phyloP scores from a whole-genome alignment of 148 eudicot genomes.

The Cornus controversa region DNA sequence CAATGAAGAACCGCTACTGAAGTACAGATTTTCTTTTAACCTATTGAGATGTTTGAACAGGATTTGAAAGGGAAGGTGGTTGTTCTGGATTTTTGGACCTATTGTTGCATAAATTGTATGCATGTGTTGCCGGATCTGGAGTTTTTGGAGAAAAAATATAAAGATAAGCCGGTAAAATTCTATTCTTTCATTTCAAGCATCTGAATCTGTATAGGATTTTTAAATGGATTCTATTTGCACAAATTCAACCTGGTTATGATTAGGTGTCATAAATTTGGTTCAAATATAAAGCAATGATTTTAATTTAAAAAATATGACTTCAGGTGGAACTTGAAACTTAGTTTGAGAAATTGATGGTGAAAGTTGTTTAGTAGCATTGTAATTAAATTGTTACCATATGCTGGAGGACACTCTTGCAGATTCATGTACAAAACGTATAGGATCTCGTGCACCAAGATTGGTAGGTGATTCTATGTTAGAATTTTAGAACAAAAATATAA shows the following conservation, averaged over 20 bases:
- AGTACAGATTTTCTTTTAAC: background rate
- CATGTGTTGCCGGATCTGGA: constrained; percentile 97
- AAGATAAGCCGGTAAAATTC: constrained; percentile 77
- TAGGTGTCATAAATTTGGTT: background rate
- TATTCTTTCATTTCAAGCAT: constrained; percentile 10
- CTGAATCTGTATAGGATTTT: background rate
- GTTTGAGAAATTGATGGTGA: background rate
- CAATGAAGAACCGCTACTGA: background rate
- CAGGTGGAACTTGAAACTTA: background rate
- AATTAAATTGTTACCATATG: too few relatives aligned
- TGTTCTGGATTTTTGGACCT: constrained; percentile 96
- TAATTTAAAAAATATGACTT: background rate
- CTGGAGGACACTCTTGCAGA: background rate
- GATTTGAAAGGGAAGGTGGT: constrained; percentile 95
- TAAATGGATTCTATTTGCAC: background rate
- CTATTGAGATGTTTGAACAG: constrained; percentile 41
- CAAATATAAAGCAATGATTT: background rate
- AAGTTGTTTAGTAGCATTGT: background rate
- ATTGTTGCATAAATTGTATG: constrained; percentile 97
- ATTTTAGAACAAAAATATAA: background rate
- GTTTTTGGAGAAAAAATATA: constrained; percentile 88
- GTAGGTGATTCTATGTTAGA: background rate
- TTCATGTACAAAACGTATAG: background rate
- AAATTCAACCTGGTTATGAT: background rate
- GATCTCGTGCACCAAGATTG: background rate